A percentile compares a stretch with the other conserved stretches of the same genome.
Conservation (phyloP, 805 yeast genomes). For the Teunomyces kruisii region DNA sequence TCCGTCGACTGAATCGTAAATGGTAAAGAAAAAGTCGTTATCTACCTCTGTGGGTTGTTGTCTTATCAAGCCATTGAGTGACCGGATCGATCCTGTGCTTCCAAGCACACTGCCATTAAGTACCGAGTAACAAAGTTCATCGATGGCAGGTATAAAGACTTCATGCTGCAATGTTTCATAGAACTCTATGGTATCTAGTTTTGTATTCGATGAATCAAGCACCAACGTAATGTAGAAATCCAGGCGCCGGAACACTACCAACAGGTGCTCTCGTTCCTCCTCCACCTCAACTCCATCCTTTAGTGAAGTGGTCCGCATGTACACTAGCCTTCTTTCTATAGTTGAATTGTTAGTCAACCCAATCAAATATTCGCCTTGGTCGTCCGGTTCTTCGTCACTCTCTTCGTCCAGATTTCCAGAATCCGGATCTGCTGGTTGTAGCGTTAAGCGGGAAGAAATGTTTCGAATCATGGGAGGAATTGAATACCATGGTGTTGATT, state of each 20-base stretch:
- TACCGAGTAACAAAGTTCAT: constrained; percentile 17
- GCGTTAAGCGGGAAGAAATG: neutral
- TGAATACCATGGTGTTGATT: constrained; percentile 8
- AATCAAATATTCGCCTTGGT: constrained; percentile 18
- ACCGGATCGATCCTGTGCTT: constrained; percentile 30
- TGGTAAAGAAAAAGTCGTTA: constrained; percentile 37
- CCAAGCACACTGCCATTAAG: constrained; percentile 19
- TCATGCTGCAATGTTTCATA: constrained; percentile 19
- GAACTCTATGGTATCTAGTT: constrained; percentile 22
- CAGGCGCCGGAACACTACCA: constrained; percentile 28
- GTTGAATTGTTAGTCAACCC: constrained; percentile 18
- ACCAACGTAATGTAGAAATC: constrained; percentile 24
- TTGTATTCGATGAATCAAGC: constrained; percentile 27
- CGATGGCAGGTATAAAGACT: constrained; percentile 20
- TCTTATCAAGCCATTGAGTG: constrained; percentile 17
- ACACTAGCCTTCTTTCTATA: constrained; percentile 26
- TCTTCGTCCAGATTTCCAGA: constrained; percentile 3
- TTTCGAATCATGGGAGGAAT: constrained; percentile 9
- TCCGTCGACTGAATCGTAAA: constrained; percentile 25
- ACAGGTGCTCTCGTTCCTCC: constrained; percentile 25
- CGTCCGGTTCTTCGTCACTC: constrained; percentile 9
- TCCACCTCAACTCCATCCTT: constrained; percentile 1
- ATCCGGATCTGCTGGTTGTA: neutral
- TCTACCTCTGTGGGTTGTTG: constrained; percentile 18
- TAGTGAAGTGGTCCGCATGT: constrained; percentile 16